Percentiles rank a stretch among this genome's conserved stretches.
Conservation (phyloP, 768 basidiomycete genomes). For the Leucocoprinus leucothites region DNA sequence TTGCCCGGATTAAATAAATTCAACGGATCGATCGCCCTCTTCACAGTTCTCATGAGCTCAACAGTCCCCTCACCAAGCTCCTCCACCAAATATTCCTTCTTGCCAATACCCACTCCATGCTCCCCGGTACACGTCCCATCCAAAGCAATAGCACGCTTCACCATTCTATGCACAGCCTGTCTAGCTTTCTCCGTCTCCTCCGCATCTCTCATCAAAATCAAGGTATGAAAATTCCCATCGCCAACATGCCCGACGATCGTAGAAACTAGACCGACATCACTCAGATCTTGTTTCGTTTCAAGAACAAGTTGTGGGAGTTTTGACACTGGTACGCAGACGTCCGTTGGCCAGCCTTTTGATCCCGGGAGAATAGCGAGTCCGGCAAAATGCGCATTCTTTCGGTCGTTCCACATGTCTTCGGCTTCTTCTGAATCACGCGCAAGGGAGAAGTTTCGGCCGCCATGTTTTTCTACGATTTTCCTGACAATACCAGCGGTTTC, state of each 20-base stretch:
- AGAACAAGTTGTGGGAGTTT: slow-evolving; percentile 60
- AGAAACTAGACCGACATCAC: slow-evolving; percentile 49
- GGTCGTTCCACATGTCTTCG: slow-evolving; percentile 66
- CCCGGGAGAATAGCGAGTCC: slow-evolving; percentile 56
- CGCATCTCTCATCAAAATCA: slow-evolving; percentile 56
- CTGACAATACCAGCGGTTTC: slow-evolving; percentile 62
- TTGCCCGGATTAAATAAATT: slow-evolving; percentile 85
- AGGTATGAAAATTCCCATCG: slow-evolving; percentile 54
- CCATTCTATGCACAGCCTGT: slow-evolving; percentile 56
- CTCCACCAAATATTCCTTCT: slow-evolving; percentile 73
- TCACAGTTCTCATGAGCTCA: slow-evolving; percentile 79
- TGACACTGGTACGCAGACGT: slow-evolving; percentile 75
- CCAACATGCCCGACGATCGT: slow-evolving; percentile 78
- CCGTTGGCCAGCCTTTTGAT: slow-evolving; percentile 63
- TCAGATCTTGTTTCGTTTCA: slow-evolving; percentile 72
- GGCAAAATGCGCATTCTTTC: slow-evolving; percentile 64
- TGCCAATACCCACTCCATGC: slow-evolving; percentile 87
- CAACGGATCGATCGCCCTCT: slow-evolving; percentile 69
- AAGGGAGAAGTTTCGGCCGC: slow-evolving; percentile 64
- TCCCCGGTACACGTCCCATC: slow-evolving; percentile 86
- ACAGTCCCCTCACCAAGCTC: slow-evolving; percentile 86
- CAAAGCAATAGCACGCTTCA: slow-evolving; percentile 61
- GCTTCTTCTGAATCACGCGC: slow-evolving; percentile 66
- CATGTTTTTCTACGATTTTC: slow-evolving; percentile 57
- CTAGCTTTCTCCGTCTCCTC: slow-evolving; percentile 43